These are phyloP conservation scores for Talaromyces rugulosus DNA, from an alignment of 2,329 filamentous ascomycete genomes.

Conservation along the genomic window DNA sequence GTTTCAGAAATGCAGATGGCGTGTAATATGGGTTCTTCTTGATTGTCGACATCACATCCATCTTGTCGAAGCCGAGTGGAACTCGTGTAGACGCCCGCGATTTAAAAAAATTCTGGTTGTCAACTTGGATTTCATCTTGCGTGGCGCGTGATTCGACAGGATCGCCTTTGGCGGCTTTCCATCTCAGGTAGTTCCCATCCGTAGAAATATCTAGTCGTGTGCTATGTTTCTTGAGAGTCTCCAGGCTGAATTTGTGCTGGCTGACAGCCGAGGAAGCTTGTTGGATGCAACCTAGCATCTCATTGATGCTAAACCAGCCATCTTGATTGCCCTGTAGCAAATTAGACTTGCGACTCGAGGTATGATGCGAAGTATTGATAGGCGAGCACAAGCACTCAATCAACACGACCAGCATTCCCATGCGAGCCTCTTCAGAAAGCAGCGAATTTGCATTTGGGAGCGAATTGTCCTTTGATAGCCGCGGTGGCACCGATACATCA, in stretches of 20 bases:
- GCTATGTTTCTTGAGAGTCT: constrained; percentile 66
- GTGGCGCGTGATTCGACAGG: constrained; percentile 25
- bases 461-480: background rate
- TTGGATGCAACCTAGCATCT: constrained; percentile 77
- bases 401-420: constrained; percentile 3
- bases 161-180: constrained; percentile 63
- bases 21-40: background rate
- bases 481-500: constrained; percentile 17
- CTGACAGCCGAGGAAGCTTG: constrained; percentile 75
- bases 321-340: background rate
- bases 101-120: background rate
- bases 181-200: constrained; percentile 75
- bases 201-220: constrained; percentile 71
- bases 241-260: constrained; percentile 61
- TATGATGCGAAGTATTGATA: background rate
- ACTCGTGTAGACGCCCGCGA: background rate
- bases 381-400: constrained; percentile 7
- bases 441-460: background rate
- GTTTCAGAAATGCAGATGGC: constrained; percentile 3
- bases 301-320: constrained; percentile 34
- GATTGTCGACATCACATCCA: background rate
- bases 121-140: background rate
- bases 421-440: background rate
- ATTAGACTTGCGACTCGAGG: background rate
- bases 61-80: constrained; percentile 1